Conservation (phyloP, 192 early-diverging fungal genomes). For the Phlyctochytrium planicorne region DNA sequence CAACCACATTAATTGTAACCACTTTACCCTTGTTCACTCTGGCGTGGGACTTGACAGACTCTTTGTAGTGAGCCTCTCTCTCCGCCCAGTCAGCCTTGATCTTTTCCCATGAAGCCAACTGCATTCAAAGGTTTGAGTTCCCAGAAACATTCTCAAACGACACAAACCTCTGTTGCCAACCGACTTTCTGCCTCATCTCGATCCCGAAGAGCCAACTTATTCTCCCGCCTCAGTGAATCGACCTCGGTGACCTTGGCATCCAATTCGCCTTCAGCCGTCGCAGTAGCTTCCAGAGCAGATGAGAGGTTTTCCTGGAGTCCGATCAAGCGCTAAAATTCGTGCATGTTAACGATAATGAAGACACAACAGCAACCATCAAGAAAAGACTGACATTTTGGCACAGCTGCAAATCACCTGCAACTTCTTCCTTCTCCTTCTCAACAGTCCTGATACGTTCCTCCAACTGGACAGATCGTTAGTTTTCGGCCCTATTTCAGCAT, state of each 20-base stretch:
- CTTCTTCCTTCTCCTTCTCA: neutral
- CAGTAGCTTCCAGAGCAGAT: neutral
- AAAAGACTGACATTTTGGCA: neutral
- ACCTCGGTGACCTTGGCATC: neutral
- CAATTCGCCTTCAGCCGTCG: neutral
- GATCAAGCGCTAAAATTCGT: neutral
- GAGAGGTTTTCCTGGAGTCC: neutral
- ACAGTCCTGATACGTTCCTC: neutral
- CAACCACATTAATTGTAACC: too few relatives aligned
- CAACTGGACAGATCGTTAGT: neutral
- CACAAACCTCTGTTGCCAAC: slow-evolving; percentile 1
- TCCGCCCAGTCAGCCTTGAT: slow-evolving; percentile 2
- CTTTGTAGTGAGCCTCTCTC: neutral
- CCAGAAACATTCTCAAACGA: neutral
- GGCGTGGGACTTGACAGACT: neutral
- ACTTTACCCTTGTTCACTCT: slow-evolving; percentile 1
- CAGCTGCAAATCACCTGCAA: neutral
- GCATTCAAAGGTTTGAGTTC: neutral
- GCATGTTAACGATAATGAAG: neutral
- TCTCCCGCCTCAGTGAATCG: neutral
- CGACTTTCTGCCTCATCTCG: neutral
- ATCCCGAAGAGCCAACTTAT: neutral
- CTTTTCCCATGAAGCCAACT: slow-evolving; percentile 5
- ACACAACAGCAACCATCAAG: too few relatives aligned
- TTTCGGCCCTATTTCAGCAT: neutral